Evolutionary conservation across 2,329 filamentous ascomycete species (phyloP), one percentile per base, ranked within the genome.

Genomic region (Penicillium thymicola): DNA sequence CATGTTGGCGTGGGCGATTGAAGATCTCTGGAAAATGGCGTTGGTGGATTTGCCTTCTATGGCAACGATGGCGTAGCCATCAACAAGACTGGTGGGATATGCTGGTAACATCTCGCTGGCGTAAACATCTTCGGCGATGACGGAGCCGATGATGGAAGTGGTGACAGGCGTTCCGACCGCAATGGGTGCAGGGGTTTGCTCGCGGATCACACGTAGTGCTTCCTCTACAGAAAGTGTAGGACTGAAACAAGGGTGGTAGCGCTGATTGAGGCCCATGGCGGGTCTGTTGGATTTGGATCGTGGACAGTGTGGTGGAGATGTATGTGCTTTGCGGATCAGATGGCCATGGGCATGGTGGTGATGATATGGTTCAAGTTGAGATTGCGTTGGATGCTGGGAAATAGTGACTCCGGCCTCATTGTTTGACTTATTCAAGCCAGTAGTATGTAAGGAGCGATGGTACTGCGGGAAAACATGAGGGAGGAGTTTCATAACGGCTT

Each of bases 21-120:
- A 87, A 40, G 10, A 1, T 21, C 37, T 13, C 21, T 40, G 37
- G 11, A 47, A 47, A 34, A 25, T 93, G 14, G 88, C 91, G 81
- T 96, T 97, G 82, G 95, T 97, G 63, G 97, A 79, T 74, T 89
- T 93, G 57, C 90, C 91, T 68, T 96, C 90, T 62, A 89, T 83
- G 1, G 97, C 92, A 27, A 91, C 84, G 0, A 95, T 83, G 2
- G 94, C 94, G 70, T 99, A 99, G 1, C 93, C 93, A 71, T 99
- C 93, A 0, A 97, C 93, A 36, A 96, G 97, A 69, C 92, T 97
- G 11, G 93, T 93, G 55, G 91, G 82, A 74, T 95, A 97, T 0
- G 92, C 92, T 0, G 93, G 94, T 0, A 97, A 92, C 11, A 88
- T 84, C 69, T 96, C 92, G 4, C 76, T 76, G 0, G 94, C 90